Evolutionary conservation across 805 yeast genomes (phyloP), one percentile per base, ranked within the genome.

Genomic region (Crinitomyces ghanaensis): DNA sequence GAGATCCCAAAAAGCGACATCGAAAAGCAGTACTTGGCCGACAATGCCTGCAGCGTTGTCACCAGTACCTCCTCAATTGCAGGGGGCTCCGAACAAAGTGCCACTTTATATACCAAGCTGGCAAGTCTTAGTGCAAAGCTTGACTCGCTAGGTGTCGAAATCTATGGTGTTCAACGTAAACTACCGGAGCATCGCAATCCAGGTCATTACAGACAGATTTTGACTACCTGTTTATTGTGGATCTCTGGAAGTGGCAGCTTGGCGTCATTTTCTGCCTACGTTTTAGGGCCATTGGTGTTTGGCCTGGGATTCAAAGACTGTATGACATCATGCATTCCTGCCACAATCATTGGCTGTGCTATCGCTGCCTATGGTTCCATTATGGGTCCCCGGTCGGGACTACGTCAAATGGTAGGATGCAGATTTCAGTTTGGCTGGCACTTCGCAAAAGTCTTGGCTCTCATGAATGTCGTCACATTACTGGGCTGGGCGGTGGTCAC

Each of bases 401-500:
- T 91, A 41, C 65, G 95, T 48, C 93, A 84, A 50, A 79, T 84
- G 85, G 88, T 83, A 6, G 68, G 81, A 15, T 77, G 85, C 1
- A 64, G 93, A 41, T 82, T 67, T 44, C 59, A 82, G 30, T 84
- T 83, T 52, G 95, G 95, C 1, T 77, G 86, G 74, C 79, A 78
- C 77, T 72, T 76, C 43, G 85, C 84, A 24, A 77, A 79, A 53
- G 60, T 82, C 35, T 79, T 82, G 30, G 75, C 83, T 4, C 53
- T 84, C 26, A 70, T 79, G 24, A 70, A 82, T 28, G 72, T 80
- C 37, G 54, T 80, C 27, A 93, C 94, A 31, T 77, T 78, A 9
- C 53, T 81, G 45, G 95, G 95, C 12, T 84, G 95, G 95, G 72
- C 88, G n/a, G 76, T 84, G 22, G 85, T 83, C n/a, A 83, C 82